Evolutionary conservation across 768 basidiomycete genomes (phyloP), one percentile per base, ranked within the genome.

Genomic region (Mycena galopus): DNA sequence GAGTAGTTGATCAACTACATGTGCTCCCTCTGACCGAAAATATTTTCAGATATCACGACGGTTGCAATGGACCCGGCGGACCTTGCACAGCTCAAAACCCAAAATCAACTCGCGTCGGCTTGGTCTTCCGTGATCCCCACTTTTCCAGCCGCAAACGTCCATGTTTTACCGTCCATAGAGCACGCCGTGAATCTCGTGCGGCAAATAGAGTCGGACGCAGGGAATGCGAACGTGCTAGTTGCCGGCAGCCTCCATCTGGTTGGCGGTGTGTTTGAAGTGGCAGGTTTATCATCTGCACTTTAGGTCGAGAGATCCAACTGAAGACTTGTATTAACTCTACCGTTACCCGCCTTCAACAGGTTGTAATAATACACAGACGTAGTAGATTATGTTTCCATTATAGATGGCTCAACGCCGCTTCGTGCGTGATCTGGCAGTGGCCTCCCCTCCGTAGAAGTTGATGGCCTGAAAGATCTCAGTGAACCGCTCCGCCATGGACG

Each of bases 211-310:
- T 73, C 79, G 19, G 72, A 78, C 6, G 74, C 79, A 44, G 75
- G 67, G 53, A 78, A 75, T 50, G 77, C 82, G 1, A 86, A 93
- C 67, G 90, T 96, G n/a, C 85, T 99, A 19, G 96, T 97, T 8
- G 88, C 96, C 3, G 98, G 98, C 5, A 98, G 96, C 81, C 80
- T 99, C 73, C 97, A 97, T 82, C 88, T 99, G 19, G 92, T 99
- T 9, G 98, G 98, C 23, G 98, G 98, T 2, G 86, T 96, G 16
- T 93, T 99, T 65, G 97, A 98, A 79, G 96, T 95, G 17, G 94
- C 96, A 21, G 93, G 91, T 25, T 80, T 99, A 47, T 89, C 93
- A n/a, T 91, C 35, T 83, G 88, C 67, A 92, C 92, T 37, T 82
- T 95, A 64, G 51, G 32, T 30, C 17, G 29, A 25, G 25, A 27